Percentiles rank a stretch among this genome's conserved stretches.
These are phyloP conservation scores for Leonotis leonurus DNA, from an alignment of 257 asterid species.

Conservation along the genomic window DNA sequence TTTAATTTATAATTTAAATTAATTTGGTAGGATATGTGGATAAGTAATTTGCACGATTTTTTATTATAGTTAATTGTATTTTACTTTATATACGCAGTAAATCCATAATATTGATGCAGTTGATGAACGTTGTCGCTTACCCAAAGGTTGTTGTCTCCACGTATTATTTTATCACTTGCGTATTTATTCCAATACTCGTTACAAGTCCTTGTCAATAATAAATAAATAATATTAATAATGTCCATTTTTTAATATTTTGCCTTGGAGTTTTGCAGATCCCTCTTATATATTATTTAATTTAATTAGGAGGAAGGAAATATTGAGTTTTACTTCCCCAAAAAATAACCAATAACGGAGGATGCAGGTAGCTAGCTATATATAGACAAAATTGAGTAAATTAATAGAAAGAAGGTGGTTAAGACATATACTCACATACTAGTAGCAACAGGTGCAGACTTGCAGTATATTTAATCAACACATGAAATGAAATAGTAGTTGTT, in stretches of 20 bases:
- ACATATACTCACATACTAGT: too few relatives aligned
- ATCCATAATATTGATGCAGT: background rate
- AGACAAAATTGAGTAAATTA: too few relatives aligned
- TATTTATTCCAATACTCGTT: slow-evolving; percentile 18
- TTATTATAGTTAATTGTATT: background rate
- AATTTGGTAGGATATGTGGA: too few relatives aligned
- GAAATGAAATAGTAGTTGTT: slow-evolving; percentile 56
- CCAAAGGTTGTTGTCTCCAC: slow-evolving; percentile 13
- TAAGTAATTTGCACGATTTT: background rate
- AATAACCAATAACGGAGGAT: too few relatives aligned
- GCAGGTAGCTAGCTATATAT: too few relatives aligned
- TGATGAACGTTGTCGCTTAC: slow-evolving; percentile 27
- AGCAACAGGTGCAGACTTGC: too few relatives aligned
- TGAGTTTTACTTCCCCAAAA: too few relatives aligned
- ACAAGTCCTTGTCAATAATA: slow-evolving; percentile 23
- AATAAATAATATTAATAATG: background rate
- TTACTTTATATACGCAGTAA: background rate
- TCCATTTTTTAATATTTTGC: too few relatives aligned
- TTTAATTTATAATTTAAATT: too few relatives aligned
- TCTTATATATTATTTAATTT: too few relatives aligned
- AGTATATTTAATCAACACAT: slow-evolving; percentile 27
- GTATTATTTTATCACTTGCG: background rate
- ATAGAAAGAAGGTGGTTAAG: too few relatives aligned
- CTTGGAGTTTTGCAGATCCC: slow-evolving; percentile 5
- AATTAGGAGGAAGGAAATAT: background rate